Evolutionary conservation across 352 stramenopile species (phyloP), one percentile per base, ranked within the genome.

Genomic region (Poterioochromonas sp.): DNA sequence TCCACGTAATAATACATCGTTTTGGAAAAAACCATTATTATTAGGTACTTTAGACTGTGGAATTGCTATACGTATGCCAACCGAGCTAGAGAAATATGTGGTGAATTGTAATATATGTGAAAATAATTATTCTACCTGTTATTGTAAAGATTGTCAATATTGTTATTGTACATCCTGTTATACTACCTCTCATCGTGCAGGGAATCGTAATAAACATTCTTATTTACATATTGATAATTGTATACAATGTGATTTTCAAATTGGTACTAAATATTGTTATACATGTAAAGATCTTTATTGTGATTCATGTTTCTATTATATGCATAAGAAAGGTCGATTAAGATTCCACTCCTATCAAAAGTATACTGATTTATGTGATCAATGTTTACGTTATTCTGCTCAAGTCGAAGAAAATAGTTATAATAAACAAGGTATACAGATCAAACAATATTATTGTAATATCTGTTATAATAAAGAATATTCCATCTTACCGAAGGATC

Each of bases 231-330:
- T 68, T 41, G 71, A 78, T 37, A 64, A 68, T 44, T 78, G 71
- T 69, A 29, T 78, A 32, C 43, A 78, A 53, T 78, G 71, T 37
- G 71, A 78, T 2, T 78, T 78, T 53, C 71, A 78, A 51, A 44
- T 78, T 44, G 43, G 43, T 8, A 69, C 34, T 11, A 41, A 51
- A 29, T 63, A 47, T 44, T 78, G 71, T 35, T 34, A 54, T n/a
- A 29, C 71, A 22, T 78, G 71, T 37, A 65, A 78, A 35, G 71
- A 78, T 51, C 2, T 64, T 26, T 78, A 47, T 51, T 78, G 71
- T 37, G 71, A 78, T 49, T 68, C 71, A 34, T 78, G 71, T 37
- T 78, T 69, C 39, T 20, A 47, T 2, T 49, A 54, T 51, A 43
- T 65, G 71, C 71, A 78, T 69, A 65, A 65, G 8, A 35, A 65